Percentiles rank a stretch among this genome's conserved stretches.
Conservation (phyloP, 768 basidiomycete genomes). For the Tephrocybe sp. region DNA sequence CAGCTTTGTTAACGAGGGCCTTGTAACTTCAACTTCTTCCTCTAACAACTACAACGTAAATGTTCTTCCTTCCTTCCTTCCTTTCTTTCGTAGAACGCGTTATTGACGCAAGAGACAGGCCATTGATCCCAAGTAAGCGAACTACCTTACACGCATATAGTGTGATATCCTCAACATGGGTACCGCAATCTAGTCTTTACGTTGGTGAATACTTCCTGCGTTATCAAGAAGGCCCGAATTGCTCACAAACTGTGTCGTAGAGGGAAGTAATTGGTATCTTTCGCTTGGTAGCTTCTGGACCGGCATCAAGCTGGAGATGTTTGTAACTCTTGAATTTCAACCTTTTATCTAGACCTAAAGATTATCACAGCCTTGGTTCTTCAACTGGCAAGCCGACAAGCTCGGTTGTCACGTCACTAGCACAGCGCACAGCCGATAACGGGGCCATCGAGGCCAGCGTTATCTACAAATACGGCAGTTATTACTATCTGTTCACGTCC, state of each 20-base stretch:
- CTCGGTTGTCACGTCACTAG: constrained; percentile 40
- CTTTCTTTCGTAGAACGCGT: background rate
- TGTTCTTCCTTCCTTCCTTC: constrained; percentile 1
- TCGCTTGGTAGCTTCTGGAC: constrained; percentile 58
- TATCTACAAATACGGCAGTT: constrained; percentile 43
- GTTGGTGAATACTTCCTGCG: background rate
- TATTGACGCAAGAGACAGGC: background rate
- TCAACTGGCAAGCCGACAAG: constrained; percentile 43
- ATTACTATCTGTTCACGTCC: constrained; percentile 55
- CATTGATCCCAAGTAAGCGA: constrained; percentile 11
- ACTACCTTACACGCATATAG: background rate
- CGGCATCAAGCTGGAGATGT: constrained; percentile 42
- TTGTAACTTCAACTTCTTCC: constrained; percentile 43
- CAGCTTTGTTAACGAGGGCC: constrained; percentile 45
- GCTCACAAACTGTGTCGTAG: background rate
- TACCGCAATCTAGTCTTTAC: constrained; percentile 6
- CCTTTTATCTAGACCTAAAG: background rate
- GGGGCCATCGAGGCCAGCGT: constrained; percentile 52
- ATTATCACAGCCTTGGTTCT: constrained; percentile 28
- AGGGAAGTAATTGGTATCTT: constrained; percentile 44
- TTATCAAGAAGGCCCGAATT: background rate
- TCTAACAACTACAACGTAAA: constrained; percentile 43
- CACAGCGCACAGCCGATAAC: constrained; percentile 40
- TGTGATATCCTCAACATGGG: background rate
- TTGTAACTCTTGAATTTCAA: background rate